A percentile compares a stretch with the other conserved stretches of the same genome.
These are phyloP conservation scores for Blastomyces parvus DNA, from an alignment of 2,329 filamentous ascomycete species.

Conservation along the genomic window DNA sequence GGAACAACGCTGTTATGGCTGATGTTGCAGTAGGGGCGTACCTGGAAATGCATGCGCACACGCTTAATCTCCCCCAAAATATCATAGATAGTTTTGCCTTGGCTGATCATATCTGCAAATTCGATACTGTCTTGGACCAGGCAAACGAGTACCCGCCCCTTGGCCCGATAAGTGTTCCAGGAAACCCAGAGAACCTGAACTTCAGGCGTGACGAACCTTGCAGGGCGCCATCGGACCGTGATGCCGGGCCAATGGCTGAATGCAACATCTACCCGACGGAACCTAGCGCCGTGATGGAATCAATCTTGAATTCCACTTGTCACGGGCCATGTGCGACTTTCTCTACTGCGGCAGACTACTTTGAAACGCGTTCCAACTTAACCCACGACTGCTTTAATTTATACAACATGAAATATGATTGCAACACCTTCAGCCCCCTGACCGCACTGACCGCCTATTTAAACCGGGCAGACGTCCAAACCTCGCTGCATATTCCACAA, in stretches of 20 bases:
- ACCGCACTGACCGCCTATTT: constrained; percentile 24
- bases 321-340: constrained; percentile 30
- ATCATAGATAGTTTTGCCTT: constrained; percentile 23
- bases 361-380: constrained; percentile 16
- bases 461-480: constrained; percentile 27
- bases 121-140: constrained; percentile 23
- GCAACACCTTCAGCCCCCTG: constrained; percentile 21
- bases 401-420: constrained; percentile 29
- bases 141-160: constrained; percentile 24
- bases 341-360: constrained; percentile 27
- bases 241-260: constrained; percentile 11
- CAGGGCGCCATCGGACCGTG: neutral
- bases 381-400: constrained; percentile 24
- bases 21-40: constrained; percentile 24
- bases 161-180: constrained; percentile 25
- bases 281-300: constrained; percentile 19
- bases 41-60: constrained; percentile 20
- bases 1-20: constrained; percentile 29
- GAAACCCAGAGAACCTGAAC: constrained; percentile 26
- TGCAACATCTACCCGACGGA: constrained; percentile 23
- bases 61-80: constrained; percentile 22
- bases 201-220: constrained; percentile 15
- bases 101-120: constrained; percentile 27
- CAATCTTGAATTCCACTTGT: constrained; percentile 29
- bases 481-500: constrained; percentile 23